Percentiles rank a stretch among this genome's conserved stretches.
Evolutionary conservation across 805 yeast genomes (phyloP).

Genomic region (Cyberlindnera xylosilytica): DNA sequence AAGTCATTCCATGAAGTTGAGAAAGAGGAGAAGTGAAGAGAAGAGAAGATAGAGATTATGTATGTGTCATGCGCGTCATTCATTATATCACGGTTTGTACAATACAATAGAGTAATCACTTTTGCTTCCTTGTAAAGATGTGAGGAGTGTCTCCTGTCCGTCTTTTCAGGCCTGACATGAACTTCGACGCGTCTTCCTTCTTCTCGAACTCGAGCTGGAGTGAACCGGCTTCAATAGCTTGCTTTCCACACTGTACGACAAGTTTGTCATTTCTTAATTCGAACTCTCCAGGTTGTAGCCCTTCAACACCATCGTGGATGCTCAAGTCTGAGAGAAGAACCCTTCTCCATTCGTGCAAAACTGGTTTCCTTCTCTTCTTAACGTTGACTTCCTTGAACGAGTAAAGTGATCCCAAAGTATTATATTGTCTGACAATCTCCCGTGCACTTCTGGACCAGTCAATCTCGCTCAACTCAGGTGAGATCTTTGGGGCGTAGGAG

Average conservation of each 20-base stretch:
- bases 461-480: constrained; percentile 39
- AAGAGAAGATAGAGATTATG: no score
- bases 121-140: constrained; percentile 9
- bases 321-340: constrained; percentile 45
- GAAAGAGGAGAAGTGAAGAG: no score
- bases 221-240: constrained; percentile 33
- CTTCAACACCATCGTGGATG: not conserved
- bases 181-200: constrained; percentile 43
- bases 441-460: constrained; percentile 43
- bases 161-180: constrained; percentile 42
- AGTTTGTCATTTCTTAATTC: constrained; percentile 26
- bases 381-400: constrained; percentile 40
- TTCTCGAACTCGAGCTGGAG: constrained; percentile 56
- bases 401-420: constrained; percentile 56
- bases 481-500: constrained; percentile 59
- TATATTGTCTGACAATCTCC: constrained; percentile 39
- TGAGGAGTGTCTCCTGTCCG: constrained; percentile 38
- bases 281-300: constrained; percentile 31
- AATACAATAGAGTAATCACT: not conserved
- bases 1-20: constrained; percentile 36
- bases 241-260: constrained; percentile 42
- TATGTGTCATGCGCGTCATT: no score
- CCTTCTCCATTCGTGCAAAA: constrained; percentile 35
- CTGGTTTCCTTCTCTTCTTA: constrained; percentile 31
- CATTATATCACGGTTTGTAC: not conserved